Conservation (phyloP, 495 filamentous ascomycete genomes). For the Hypomontagnella submonticulosa region DNA sequence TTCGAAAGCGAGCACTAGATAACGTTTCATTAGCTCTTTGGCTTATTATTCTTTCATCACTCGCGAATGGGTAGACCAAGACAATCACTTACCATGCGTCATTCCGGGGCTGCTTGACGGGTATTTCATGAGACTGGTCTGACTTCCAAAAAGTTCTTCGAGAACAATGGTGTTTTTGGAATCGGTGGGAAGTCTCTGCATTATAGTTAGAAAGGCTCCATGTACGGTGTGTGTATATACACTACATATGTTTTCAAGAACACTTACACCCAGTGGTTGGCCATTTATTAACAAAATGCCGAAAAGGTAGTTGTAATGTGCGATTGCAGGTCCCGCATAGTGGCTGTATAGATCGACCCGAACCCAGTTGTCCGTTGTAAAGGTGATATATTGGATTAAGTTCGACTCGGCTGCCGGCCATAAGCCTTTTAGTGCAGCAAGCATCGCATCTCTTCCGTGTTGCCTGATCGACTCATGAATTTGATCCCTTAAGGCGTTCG, state of each 20-base stretch:
- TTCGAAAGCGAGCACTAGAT: conserved; percentile 18
- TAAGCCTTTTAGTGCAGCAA: conserved; percentile 2
- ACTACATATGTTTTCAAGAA: too few species aligned
- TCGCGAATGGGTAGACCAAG: not conserved
- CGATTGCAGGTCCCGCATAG: conserved; percentile 26
- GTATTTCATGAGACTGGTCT: conserved; percentile 54
- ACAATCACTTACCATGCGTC: conserved; percentile 50
- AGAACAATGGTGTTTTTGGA: conserved; percentile 51
- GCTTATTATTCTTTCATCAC: not conserved
- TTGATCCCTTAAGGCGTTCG: conserved; percentile 22
- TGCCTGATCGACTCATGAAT: conserved; percentile 35
- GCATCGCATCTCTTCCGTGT: conserved; percentile 4
- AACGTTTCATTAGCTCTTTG: not conserved
- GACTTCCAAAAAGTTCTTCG: conserved; percentile 60
- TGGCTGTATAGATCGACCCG: conserved; percentile 10
- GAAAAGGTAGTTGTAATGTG: conserved; percentile 58
- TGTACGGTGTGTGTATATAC: too few species aligned
- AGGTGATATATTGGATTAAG: conserved; percentile 8
- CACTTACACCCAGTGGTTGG: conserved; percentile 46
- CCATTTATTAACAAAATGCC: conserved; percentile 61
- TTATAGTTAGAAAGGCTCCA: conserved; percentile 13
- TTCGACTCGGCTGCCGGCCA: conserved; percentile 33
- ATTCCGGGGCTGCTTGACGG: conserved; percentile 59
- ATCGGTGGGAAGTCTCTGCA: conserved; percentile 54
- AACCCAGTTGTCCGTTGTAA: conserved; percentile 21